Evolutionary conservation across 441 rosid species (phyloP).

Genomic region (Eruca vesicaria): DNA sequence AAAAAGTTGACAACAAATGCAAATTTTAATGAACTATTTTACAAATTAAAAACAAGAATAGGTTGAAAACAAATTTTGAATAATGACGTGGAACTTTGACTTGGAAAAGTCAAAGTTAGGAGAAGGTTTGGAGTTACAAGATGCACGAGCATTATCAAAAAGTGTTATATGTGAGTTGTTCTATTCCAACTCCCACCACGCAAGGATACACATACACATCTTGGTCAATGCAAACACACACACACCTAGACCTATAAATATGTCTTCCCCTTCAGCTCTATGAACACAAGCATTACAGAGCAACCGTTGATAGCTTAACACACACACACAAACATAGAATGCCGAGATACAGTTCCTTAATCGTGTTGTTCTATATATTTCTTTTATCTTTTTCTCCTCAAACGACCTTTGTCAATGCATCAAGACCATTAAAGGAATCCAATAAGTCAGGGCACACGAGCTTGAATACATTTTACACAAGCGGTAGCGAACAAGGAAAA

Average conservation of each 20-base stretch:
- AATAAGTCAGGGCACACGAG: constrained; percentile 6
- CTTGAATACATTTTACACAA: constrained; percentile 2
- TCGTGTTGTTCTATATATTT: constrained; percentile 24
- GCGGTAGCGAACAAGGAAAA: not conserved
- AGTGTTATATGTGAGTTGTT: constrained; percentile 45
- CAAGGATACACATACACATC: constrained; percentile 24
- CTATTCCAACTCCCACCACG: constrained; percentile 21
- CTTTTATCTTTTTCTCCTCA: constrained; percentile 37
- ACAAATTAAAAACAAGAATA: not conserved
- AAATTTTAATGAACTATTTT: not conserved
- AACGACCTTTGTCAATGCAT: constrained; percentile 13
- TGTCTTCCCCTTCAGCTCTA: not conserved
- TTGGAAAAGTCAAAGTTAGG: constrained; percentile 12
- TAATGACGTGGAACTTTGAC: constrained; percentile 1
- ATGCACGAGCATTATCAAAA: constrained; percentile 54
- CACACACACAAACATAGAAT: not conserved
- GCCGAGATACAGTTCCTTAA: constrained; percentile 18
- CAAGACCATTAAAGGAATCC: constrained; percentile 47
- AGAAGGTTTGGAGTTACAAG: constrained; percentile 43
- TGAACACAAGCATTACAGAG: constrained; percentile 9
- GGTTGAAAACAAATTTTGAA: not conserved
- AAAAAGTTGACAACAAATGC: not conserved
- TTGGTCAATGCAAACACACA: constrained; percentile 14
- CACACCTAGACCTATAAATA: not conserved
- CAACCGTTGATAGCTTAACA: not conserved